Percentiles rank a stretch among this genome's conserved stretches.
phyloP scores from a whole-genome alignment of 2,329 filamentous ascomycete genomes.

The Aspergillus uvarum region DNA sequence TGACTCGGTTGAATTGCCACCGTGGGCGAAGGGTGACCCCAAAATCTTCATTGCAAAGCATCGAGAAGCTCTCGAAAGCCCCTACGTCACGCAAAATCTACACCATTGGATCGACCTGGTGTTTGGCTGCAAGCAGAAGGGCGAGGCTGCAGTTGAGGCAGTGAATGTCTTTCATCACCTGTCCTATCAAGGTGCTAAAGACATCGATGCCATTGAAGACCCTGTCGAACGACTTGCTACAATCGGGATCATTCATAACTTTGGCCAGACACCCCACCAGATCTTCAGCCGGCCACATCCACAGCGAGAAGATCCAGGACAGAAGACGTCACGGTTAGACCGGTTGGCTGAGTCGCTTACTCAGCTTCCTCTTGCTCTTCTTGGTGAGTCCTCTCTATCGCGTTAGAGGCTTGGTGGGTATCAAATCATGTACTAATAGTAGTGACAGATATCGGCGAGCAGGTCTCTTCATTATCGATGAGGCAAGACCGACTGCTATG shows the following conservation, averaged over 20 bases:
- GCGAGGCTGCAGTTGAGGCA: constrained; percentile 85
- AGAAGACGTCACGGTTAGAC: constrained; percentile 71
- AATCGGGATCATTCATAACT: constrained; percentile 97
- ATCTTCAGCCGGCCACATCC: constrained; percentile 83
- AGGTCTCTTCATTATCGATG: constrained; percentile 73
- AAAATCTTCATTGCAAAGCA: constrained; percentile 95
- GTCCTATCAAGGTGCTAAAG: constrained; percentile 90
- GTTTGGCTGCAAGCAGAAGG: constrained; percentile 90
- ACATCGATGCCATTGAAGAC: constrained; percentile 87
- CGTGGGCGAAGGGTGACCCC: constrained; percentile 94
- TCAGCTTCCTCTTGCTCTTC: constrained; percentile 73
- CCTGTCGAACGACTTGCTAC: constrained; percentile 82
- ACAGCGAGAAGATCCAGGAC: constrained; percentile 66
- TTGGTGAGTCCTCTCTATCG: constrained; percentile 50
- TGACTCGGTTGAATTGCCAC: constrained; percentile 83
- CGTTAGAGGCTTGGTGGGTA: not conserved
- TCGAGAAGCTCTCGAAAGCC: constrained; percentile 90
- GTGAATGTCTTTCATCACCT: constrained; percentile 95
- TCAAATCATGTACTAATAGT: not conserved
- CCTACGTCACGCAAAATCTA: constrained; percentile 83
- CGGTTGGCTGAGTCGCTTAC: constrained; percentile 73
- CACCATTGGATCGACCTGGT: constrained; percentile 96
- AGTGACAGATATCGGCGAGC: constrained; percentile 64
- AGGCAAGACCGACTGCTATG: constrained; percentile 82
- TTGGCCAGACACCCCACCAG: constrained; percentile 95